phyloP scores from a whole-genome alignment of 2,329 filamentous ascomycete species.

The Aspergillus texensis region DNA sequence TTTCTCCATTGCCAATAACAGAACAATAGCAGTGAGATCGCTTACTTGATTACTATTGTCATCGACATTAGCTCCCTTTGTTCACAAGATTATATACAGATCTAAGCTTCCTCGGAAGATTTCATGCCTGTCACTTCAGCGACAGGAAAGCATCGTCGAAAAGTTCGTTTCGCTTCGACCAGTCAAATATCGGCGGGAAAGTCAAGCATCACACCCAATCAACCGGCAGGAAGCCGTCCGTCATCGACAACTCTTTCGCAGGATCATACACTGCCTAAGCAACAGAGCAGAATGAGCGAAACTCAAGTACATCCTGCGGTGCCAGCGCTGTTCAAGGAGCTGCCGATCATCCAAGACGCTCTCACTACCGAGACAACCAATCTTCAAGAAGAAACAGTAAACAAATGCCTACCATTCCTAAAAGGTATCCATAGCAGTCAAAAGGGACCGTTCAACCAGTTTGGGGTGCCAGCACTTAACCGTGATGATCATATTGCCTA shows the following conservation, averaged over 20 bases:
- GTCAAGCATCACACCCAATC: slow-evolving; percentile 13
- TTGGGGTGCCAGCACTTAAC: slow-evolving; percentile 75
- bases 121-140: slow-evolving; percentile 38
- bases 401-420: slow-evolving; percentile 70
- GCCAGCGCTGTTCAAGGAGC: slow-evolving; percentile 44
- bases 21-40: slow-evolving; percentile 7
- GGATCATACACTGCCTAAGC: slow-evolving; percentile 11
- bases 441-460: slow-evolving; percentile 62
- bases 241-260: slow-evolving; percentile 15
- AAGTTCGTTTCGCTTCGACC: slow-evolving; percentile 41
- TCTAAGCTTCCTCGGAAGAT: neutral
- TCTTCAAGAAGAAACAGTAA: slow-evolving; percentile 69
- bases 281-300: slow-evolving; percentile 25
- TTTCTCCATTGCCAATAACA: neutral
- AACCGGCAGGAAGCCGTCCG: slow-evolving; percentile 19
- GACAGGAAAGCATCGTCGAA: slow-evolving; percentile 39
- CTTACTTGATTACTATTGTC: neutral
- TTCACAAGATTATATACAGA: neutral
- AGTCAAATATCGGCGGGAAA: slow-evolving; percentile 25
- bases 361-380: slow-evolving; percentile 69
- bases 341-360: slow-evolving; percentile 66
- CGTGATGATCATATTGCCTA: slow-evolving; percentile 58
- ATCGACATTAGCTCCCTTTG: neutral
- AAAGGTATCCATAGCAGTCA: slow-evolving; percentile 52
- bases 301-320: slow-evolving; percentile 32